Evolutionary conservation across 2,329 filamentous ascomycete species (phyloP).

Genomic region (Alternaria infectoria): DNA sequence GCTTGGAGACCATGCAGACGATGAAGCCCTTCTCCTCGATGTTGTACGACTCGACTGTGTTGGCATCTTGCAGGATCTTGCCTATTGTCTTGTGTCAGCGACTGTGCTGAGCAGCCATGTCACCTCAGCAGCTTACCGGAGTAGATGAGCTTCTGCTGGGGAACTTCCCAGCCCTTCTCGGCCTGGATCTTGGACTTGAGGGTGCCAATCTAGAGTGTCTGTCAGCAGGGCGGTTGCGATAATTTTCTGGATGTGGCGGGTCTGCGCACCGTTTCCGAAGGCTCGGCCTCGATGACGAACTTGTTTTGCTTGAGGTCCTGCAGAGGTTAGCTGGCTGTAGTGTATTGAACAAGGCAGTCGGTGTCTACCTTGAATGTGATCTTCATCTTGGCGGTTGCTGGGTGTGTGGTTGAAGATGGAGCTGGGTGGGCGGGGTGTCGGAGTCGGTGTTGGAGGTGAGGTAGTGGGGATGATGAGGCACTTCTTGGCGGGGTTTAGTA

Average conservation of each 20-base stretch:
- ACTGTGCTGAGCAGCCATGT: constrained; percentile 23
- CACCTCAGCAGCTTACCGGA: constrained; percentile 69
- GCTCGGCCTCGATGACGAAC: constrained; percentile 94
- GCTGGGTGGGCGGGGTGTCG: constrained; percentile 35
- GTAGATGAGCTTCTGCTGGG: constrained; percentile 95
- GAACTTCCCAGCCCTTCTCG: constrained; percentile 93
- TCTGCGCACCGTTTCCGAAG: constrained; percentile 78
- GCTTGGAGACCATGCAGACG: constrained; percentile 97
- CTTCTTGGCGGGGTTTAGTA: constrained; percentile 10
- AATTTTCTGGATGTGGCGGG: constrained; percentile 21
- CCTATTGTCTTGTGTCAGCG: constrained; percentile 60
- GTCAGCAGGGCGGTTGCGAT: constrained; percentile 21
- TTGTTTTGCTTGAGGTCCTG: constrained; percentile 99
- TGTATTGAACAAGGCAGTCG: constrained; percentile 16
- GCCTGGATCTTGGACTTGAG: constrained; percentile 91
- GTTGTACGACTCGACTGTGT: constrained; percentile 94
- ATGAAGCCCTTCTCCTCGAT: constrained; percentile 99
- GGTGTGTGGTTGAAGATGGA: constrained; percentile 23
- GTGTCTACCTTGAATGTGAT: constrained; percentile 71
- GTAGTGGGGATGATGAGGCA: constrained; percentile 16
- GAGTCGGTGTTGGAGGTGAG: constrained; percentile 22
- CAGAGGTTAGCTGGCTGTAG: constrained; percentile 25
- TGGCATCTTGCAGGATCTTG: constrained; percentile 98
- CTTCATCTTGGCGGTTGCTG: constrained; percentile 61
- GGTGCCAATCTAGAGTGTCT: constrained; percentile 70